Base-by-base conservation (phyloP, 2,329 filamentous ascomycete genomes). In the Aspergillus luchuensis region DNA sequence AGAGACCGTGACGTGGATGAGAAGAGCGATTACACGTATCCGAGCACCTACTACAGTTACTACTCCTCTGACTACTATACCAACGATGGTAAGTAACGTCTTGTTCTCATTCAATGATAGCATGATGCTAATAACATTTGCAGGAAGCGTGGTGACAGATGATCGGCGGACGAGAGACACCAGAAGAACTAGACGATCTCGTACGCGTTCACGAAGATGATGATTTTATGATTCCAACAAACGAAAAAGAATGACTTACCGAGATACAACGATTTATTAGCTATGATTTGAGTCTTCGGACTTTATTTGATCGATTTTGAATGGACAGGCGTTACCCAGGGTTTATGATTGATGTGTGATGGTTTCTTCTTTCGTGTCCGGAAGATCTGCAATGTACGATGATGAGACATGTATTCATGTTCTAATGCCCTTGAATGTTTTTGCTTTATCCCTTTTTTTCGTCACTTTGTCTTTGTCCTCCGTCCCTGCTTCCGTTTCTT, bases 71-170 rank as follows among this genome's bases (percentile, higher is more conserved):
- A 75, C 55, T 76, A 76, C 62, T 75, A 74, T 59, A 79, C 77
- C 41, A 79, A 76, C 66, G 69, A 71, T 64, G 80, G 77, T 79
- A 70, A 71, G 74, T 73, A 13, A 2, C 11, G 5, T 36, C 33
- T 36, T 36, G 30, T 33, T 33, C 38, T 21, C 47, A 23, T 19
- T 5, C 19, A 15, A 19, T 2, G 49, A 47, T 33, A 39, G 49
- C 11, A 58, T 50, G 11, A 41, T 61, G 38, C 56, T 61, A 60
- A 63, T 59, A 60, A n/a, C 45, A 41, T 66, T 66, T 58, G 53
- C 65, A 81, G 79, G 78, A 66, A 79, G 73, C 68, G 73, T 74
- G 67, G 80, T 78, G 62, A 79, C 79, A 65, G 72, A 68, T 64
- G 67, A 45, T 69, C 68, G 66, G 62, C 60, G 61, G n/a, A 67